phyloP scores from a whole-genome alignment of 148 eudicot species.

The Chenopodium quinoa region DNA sequence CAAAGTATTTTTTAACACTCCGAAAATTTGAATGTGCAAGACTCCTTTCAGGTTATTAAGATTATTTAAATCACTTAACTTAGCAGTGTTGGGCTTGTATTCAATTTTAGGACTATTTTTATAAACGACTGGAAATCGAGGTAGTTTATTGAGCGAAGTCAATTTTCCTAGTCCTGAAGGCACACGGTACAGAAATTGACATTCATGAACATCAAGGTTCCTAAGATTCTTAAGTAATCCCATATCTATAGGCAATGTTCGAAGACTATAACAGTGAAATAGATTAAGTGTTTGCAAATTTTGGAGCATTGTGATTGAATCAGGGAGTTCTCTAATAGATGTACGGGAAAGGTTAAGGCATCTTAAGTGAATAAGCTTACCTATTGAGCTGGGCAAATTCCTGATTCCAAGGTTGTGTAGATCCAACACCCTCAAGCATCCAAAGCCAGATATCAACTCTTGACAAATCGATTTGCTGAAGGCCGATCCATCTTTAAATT shows the following conservation, averaged over 20 bases:
- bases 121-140: not conserved
- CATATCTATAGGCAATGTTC: conserved; percentile 2
- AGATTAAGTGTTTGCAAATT: conserved; percentile 35
- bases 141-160: not conserved
- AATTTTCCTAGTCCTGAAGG: conserved; percentile 8
- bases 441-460: conserved; percentile 14
- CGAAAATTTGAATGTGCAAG: not conserved
- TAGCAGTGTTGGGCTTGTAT: not conserved
- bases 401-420: not conserved
- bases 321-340: not conserved
- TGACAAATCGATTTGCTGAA: not conserved
- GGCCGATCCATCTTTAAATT: not conserved
- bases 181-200: not conserved
- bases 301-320: conserved; percentile 19
- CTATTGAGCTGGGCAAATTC: conserved; percentile 20
- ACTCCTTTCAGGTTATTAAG: conserved; percentile 4
- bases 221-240: conserved; percentile 10
- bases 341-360: conserved; percentile 20
- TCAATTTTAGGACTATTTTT: not conserved
- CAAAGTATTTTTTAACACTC: not conserved
- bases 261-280: not conserved
- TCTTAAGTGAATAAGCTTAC: conserved; percentile 23
- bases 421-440: conserved; percentile 20
- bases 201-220: not conserved
- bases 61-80: conserved; percentile 15